phyloP scores from a whole-genome alignment of 2,329 filamentous ascomycete species.

The Penicillium corylophilum region DNA sequence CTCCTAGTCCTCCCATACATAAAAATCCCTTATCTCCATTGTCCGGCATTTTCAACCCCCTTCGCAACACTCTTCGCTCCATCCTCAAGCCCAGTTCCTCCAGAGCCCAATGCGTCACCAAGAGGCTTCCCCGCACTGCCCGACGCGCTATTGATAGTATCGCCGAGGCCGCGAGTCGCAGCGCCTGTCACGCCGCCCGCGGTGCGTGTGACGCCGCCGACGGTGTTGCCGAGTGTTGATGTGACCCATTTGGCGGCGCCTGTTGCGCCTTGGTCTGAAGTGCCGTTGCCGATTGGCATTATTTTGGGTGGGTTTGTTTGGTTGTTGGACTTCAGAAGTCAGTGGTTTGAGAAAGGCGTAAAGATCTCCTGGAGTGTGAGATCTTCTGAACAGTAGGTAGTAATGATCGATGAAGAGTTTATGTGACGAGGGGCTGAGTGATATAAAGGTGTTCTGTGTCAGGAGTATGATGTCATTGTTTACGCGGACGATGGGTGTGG shows the following conservation, averaged over 20 bases:
- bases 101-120: conserved; percentile 55
- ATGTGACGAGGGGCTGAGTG: not conserved
- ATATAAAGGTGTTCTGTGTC: not conserved
- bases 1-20: too few relatives aligned
- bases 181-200: conserved; percentile 57
- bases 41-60: conserved; percentile 58
- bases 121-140: conserved; percentile 56
- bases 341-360: not conserved
- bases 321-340: not conserved
- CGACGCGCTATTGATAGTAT: conserved; percentile 56
- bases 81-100: conserved; percentile 55
- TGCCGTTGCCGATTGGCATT: conserved; percentile 18
- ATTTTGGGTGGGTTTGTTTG: not conserved
- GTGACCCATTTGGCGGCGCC: conserved; percentile 57
- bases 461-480: conserved; percentile 19
- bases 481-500: conserved; percentile 13
- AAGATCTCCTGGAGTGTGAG: not conserved
- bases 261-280: conserved; percentile 44
- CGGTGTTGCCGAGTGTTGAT: conserved; percentile 56
- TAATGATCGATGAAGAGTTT: not conserved
- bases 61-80: conserved; percentile 52
- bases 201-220: conserved; percentile 55
- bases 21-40: conserved; percentile 44
- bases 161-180: conserved; percentile 56
- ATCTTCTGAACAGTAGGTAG: not conserved